Evolutionary conservation across 306 rosid species (phyloP).

Genomic region (Vicia faba): DNA sequence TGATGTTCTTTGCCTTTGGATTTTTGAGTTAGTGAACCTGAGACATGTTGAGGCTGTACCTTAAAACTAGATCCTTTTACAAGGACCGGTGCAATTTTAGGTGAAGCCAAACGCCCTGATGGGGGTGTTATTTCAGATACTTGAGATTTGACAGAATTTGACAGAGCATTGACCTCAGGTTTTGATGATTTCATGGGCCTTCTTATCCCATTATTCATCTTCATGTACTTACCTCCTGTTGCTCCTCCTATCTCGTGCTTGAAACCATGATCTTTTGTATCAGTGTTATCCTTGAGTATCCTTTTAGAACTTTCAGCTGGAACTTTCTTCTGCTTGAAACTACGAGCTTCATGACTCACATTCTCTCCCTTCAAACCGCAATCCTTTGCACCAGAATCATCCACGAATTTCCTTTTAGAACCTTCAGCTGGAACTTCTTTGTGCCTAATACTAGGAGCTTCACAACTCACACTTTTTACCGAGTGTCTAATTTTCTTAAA

Average conservation of each 20-base stretch:
- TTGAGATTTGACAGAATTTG: conserved; percentile 20
- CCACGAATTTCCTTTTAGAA: conserved; percentile 10
- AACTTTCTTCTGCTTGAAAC: background rate
- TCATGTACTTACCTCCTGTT: conserved; percentile 19
- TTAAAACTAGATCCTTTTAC: conserved; percentile 15
- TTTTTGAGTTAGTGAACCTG: background rate
- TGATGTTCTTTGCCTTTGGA: background rate
- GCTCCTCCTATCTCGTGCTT: background rate
- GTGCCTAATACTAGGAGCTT: background rate
- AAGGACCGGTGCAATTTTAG: background rate
- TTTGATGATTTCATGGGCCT: conserved; percentile 22
- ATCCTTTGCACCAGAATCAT: conserved; percentile 10
- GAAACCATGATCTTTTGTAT: conserved; percentile 8
- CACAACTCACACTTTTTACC: conserved; percentile 11
- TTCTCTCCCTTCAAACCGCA: background rate
- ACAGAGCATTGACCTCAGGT: conserved; percentile 11
- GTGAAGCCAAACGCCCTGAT: background rate
- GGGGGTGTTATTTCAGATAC: background rate
- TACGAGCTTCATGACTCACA: background rate
- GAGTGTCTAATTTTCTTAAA: background rate
- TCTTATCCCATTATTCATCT: conserved; percentile 17
- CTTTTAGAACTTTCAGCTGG: conserved; percentile 4
- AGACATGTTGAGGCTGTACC: background rate
- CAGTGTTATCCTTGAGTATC: conserved; percentile 9
- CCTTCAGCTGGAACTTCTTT: conserved; percentile 5